Base-by-base conservation (phyloP, 2,329 filamentous ascomycete species). In the Pleomassaria siparia region DNA sequence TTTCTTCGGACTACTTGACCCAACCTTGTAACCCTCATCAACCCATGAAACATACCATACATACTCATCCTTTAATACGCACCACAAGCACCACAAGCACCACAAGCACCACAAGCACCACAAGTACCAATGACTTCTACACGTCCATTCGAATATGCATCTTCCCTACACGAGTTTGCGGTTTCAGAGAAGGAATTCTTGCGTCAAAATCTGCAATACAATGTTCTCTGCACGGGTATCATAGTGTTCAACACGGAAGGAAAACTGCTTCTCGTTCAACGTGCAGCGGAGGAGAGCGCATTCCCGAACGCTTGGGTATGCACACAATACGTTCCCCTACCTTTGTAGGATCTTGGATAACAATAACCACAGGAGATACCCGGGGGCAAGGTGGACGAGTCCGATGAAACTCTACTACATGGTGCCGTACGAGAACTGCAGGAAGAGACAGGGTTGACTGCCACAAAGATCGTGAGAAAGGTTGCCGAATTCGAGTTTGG, bases 381-480 rank as follows among this genome's bases (percentile, higher is more conserved):
- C 2, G 78, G 79, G 6, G 80, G 80, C 2, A 73, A 72, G 11
- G 69, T 70, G 22, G 79, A 81, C 29, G 56, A 64, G 10, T 63
- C 62, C 0, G 79, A 82, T 48, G 57, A 66, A 12, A 78, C 74
- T 0, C 66, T 82, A 26, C 60, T 81, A 1, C 73, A 78, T 42
- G 74, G 73, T 1, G 74, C 75, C 2, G 78, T 69, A 9, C 72
- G 79, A 7, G 79, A 81, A 53, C 62, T 80, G 10, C 70, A 72
- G 33, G 79, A 82, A 58, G 79, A 82, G 55, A 75, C 75, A 0
- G 79, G 78, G 0, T 61, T 82, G 18, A 65, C 64, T 35, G 74
- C 78, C 2, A 73, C 62, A 18, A 61, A 60, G 10, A 64, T 81
- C 28, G 59, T 73, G 2, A 69, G 73, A 21, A 64, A 76, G 43